Evolutionary conservation across 306 rosid species (phyloP).

Genomic region (Prosopis cineraria): DNA sequence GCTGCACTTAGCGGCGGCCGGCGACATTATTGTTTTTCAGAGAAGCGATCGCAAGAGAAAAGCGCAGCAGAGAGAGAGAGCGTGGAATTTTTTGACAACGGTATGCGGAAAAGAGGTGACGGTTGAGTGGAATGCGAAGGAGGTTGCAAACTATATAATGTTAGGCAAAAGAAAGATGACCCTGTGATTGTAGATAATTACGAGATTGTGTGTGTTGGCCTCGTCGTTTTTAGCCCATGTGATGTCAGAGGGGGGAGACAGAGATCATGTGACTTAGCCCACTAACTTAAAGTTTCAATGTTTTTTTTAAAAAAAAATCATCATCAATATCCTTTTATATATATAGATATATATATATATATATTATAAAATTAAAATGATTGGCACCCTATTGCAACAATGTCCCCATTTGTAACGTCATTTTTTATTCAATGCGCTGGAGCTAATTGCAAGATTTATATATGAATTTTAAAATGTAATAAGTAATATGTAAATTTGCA

Average conservation of each 20-base stretch:
- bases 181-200: slow-evolving; percentile 54
- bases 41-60: neutral
- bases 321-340: no score
- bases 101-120: neutral
- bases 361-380: no score
- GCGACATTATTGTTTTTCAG: slow-evolving; percentile 36
- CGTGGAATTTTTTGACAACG: neutral
- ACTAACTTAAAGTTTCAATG: neutral
- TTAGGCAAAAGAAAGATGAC: neutral
- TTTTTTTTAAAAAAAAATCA: no score
- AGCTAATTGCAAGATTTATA: no score
- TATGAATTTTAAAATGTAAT: no score
- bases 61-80: neutral
- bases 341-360: no score
- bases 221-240: slow-evolving; percentile 40
- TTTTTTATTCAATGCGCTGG: no score
- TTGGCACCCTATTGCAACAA: neutral
- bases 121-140: neutral
- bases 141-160: slow-evolving; percentile 3
- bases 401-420: no score
- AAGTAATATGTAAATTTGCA: no score
- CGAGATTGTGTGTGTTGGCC: slow-evolving; percentile 45
- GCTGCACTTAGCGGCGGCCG: slow-evolving; percentile 51
- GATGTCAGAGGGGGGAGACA: neutral
- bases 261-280: slow-evolving; percentile 45